Evolutionary conservation across 768 basidiomycete species (phyloP).

Genomic region (Lactarius vividus): DNA sequence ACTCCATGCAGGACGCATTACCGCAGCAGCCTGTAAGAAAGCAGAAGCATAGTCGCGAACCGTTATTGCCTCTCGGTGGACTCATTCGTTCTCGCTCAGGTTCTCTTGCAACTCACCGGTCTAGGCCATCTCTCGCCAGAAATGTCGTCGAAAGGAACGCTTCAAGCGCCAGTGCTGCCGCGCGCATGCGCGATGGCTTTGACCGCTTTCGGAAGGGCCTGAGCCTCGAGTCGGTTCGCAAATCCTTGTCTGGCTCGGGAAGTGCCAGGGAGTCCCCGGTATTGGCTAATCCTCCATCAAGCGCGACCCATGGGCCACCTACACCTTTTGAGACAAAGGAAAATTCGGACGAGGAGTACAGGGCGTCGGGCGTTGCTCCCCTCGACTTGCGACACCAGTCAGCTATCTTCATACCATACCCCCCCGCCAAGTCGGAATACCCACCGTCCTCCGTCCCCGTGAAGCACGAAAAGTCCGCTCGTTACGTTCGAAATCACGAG

Average conservation of each 20-base stretch:
- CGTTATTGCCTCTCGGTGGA: slow-evolving; percentile 59
- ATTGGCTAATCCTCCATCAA: slow-evolving; percentile 22
- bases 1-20: slow-evolving; percentile 34
- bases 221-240: slow-evolving; percentile 37
- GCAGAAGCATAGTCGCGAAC: slow-evolving; percentile 67
- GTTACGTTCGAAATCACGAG: slow-evolving; percentile 54
- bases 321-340: slow-evolving; percentile 26
- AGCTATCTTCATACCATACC: slow-evolving; percentile 22
- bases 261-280: slow-evolving; percentile 25
- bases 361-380: slow-evolving; percentile 15
- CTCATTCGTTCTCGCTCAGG: slow-evolving; percentile 28
- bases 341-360: slow-evolving; percentile 24
- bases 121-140: slow-evolving; percentile 28
- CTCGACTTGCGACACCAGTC: slow-evolving; percentile 19
- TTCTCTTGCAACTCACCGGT: slow-evolving; percentile 30
- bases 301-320: slow-evolving; percentile 9
- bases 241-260: slow-evolving; percentile 29
- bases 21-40: slow-evolving; percentile 38
- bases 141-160: slow-evolving; percentile 34
- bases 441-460: slow-evolving; percentile 37
- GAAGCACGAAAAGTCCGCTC: slow-evolving; percentile 37
- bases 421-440: slow-evolving; percentile 27
- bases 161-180: slow-evolving; percentile 31
- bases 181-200: slow-evolving; percentile 55
- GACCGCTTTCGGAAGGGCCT: slow-evolving; percentile 55